Base-by-base conservation (phyloP, 2,329 filamentous ascomycete genomes). In the Calonectria pseudoturangicola region DNA sequence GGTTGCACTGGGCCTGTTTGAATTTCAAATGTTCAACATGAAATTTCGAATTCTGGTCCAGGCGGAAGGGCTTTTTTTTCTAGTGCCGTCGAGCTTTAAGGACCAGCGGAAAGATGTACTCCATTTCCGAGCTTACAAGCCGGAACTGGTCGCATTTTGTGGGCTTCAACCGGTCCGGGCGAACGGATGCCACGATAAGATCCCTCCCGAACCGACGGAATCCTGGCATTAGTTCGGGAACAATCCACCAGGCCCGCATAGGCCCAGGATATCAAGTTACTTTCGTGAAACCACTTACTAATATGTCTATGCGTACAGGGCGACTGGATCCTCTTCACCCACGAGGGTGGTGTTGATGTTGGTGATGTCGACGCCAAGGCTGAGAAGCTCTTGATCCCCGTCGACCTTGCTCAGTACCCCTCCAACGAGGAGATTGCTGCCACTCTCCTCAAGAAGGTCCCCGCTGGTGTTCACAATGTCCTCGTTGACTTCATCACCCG, bases 251-350 rank as follows among this genome's bases (percentile, higher is more conserved):
- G 76, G 56, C 60, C 72, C 66, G 71, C 72, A 66, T 62, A 41
- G 27, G 51, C 39, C 63, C 28, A 70, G 65, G 67, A 68, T 36
- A 56, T 51, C 56, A 50, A 54, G 72, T 54, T 66, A 51, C 62
- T 72, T 65, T 18, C 15, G 69, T 66, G 69, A 50, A 43, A 58
- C 36, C 43, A 33, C 64, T 71, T 67, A 70, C 81, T 82, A 74
- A 83, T 69, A 21, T 41, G 15, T 54, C 68, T 47, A 62, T 69
- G 41, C 39, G 77, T 73, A 78, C 85, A 98, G 97, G 97, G 97
- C 84, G 97, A 99, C 88, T 98, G 96, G 95, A 98, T 99, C 84
- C 95, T 99, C 83, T 99, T 99, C 91, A 98, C 96, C 82, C 95
- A 99, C 88, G 97, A 99, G 88, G 97, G 97, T 90, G 97, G 97